phyloP scores from a whole-genome alignment of 352 stramenopile genomes.

The Phytophthora brassicae region DNA sequence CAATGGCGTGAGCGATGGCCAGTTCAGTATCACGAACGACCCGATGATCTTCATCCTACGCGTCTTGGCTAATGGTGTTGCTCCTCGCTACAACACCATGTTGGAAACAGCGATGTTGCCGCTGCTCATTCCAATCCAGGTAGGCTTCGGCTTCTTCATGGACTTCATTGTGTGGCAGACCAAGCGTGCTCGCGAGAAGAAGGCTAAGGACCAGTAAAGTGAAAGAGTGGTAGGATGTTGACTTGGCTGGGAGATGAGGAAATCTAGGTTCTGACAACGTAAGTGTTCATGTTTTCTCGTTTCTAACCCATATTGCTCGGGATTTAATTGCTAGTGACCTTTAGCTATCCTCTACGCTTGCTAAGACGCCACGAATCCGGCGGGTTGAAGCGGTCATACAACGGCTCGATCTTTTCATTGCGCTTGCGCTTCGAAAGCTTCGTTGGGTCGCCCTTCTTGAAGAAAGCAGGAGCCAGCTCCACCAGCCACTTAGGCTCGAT shows the following conservation, averaged over 20 bases:
- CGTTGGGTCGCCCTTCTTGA: conserved; percentile 97
- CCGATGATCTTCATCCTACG: conserved; percentile 72
- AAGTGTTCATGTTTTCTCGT: conserved; percentile 3
- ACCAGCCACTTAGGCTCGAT: conserved; percentile 99
- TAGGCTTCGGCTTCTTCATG: conserved; percentile 82
- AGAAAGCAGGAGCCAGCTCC: conserved; percentile 95
- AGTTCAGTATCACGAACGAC: conserved; percentile 86
- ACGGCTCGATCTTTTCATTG: conserved; percentile 99
- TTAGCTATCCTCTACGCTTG: conserved; percentile 94
- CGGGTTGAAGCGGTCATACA: conserved; percentile 98
- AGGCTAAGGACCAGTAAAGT: conserved; percentile 58
- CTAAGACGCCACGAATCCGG: conserved; percentile 97
- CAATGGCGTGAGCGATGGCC: conserved; percentile 57
- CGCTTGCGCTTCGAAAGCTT: conserved; percentile 98
- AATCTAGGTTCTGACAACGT: conserved; percentile 4
- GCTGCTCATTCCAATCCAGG: conserved; percentile 62
- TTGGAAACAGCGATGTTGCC: conserved; percentile 74
- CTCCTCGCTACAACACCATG: conserved; percentile 68
- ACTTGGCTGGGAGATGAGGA: background rate
- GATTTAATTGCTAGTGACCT: too few species aligned
- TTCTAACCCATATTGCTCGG: too few species aligned
- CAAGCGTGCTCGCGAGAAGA: conserved; percentile 52
- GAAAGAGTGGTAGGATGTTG: background rate
- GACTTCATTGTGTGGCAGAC: conserved; percentile 70
- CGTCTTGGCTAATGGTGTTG: conserved; percentile 72